Evolutionary conservation across 176 grass and related monocot species (phyloP), one percentile per base, ranked within the genome.

Genomic region (Musa schizocarpa): DNA sequence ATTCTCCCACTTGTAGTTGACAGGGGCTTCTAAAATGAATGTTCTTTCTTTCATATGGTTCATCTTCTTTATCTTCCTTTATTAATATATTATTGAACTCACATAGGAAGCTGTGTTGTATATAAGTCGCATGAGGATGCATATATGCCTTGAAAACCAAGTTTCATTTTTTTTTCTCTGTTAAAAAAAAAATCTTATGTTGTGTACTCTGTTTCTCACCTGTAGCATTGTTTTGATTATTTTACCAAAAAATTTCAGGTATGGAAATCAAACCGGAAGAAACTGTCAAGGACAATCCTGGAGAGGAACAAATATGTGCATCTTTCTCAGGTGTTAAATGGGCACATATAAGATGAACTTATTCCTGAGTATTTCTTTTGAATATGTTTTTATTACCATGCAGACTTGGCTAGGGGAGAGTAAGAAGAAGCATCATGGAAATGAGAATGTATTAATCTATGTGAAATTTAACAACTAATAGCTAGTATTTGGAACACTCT

Each of bases 191-290:
- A 43, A 43, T 43, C 34, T 43, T 6, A 43, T 43, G 34, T 43
- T 43, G 34, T 43, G 34, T 4, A 43, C 34, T 43, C 4, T 43
- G 34, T 43, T 43, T 43, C 34, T 43, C 34, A 43, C 34, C 34
- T 6, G 34, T 43, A 43, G 3, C 34, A 43, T 6, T n/a, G 13
- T n/a, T 62, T 62, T 20, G 13, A 70, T 20, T 34, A 21, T 50
- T 19, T 62, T 62, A 19, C 58, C 16, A 62, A 14, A 62, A 69
- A 75, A 53, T 29, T 90, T 34, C 75, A 96, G 92, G 89, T 73
- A 72, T 92, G 8, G 92, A 96, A 75, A 87, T 92, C 26, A 96
- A 92, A 74, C 89, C 92, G 69, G 89, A 87, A 65, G 57, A 82
- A 69, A 81, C 87, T 20, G 73, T 88, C 62, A 92, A 79, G 59